Conservation (phyloP, 805 yeast genomes). For the Candida mattraensis region DNA sequence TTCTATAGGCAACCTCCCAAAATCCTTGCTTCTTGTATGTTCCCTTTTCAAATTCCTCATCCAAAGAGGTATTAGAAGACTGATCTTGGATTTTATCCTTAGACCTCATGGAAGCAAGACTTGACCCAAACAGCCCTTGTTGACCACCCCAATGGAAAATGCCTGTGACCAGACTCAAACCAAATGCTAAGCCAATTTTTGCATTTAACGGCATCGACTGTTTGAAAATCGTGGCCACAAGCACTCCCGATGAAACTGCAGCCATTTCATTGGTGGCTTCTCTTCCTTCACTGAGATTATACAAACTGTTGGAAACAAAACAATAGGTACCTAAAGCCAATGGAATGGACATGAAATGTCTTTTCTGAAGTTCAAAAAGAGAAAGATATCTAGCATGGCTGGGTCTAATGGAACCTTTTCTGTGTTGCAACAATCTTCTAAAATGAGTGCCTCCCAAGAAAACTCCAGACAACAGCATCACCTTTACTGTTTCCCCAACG, state of each 20-base stretch:
- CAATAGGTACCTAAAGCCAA: slow-evolving; percentile 34
- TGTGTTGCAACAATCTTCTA: slow-evolving; percentile 35
- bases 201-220: slow-evolving; percentile 33
- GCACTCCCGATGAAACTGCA: slow-evolving; percentile 23
- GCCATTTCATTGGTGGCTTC: slow-evolving; percentile 30
- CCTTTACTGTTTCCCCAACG: slow-evolving; percentile 28
- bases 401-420: slow-evolving; percentile 40
- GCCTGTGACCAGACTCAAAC: slow-evolving; percentile 46
- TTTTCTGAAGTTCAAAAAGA: slow-evolving; percentile 30
- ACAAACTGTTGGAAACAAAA: slow-evolving; percentile 32
- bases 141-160: slow-evolving; percentile 57
- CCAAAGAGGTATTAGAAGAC: slow-evolving; percentile 37
- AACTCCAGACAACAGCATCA: slow-evolving; percentile 31
- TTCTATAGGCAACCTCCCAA: slow-evolving; percentile 80
- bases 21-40: slow-evolving; percentile 52
- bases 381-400: slow-evolving; percentile 35
- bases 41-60: slow-evolving; percentile 31
- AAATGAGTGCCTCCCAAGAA: slow-evolving; percentile 38
- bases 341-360: slow-evolving; percentile 36
- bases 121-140: slow-evolving; percentile 41
- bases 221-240: slow-evolving; percentile 25
- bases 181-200: slow-evolving; percentile 46
- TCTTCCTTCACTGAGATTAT: slow-evolving; percentile 32
- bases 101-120: slow-evolving; percentile 41
- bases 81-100: slow-evolving; percentile 41